Evolutionary conservation across 495 filamentous ascomycete genomes (phyloP).

Genomic region (Entonaema liquescens): DNA sequence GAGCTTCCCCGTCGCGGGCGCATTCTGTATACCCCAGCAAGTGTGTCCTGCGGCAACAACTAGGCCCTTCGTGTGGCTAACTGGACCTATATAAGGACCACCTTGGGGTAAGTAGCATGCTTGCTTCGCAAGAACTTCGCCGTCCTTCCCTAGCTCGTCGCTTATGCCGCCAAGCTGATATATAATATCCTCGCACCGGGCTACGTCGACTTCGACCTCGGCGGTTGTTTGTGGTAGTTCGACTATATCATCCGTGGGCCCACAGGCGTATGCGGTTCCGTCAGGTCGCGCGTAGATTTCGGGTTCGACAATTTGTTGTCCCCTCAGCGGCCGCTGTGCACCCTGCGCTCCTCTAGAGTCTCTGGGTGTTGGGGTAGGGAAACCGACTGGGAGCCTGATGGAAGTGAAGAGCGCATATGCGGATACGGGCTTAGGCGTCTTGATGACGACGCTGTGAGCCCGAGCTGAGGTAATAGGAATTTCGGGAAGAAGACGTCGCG

Average conservation of each 20-base stretch:
- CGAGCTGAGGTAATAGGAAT: conserved; percentile 80
- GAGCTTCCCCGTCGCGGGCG: conserved; percentile 81
- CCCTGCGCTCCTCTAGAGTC: conserved; percentile 50
- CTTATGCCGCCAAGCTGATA: conserved; percentile 75
- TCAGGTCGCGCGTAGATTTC: conserved; percentile 91
- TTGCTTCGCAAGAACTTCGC: conserved; percentile 74
- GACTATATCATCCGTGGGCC: conserved; percentile 72
- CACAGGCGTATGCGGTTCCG: conserved; percentile 83
- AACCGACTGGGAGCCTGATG: conserved; percentile 72
- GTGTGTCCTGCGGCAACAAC: conserved; percentile 84
- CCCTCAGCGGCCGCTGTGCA: conserved; percentile 37
- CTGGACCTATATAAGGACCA: conserved; percentile 78
- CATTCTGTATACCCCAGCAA: conserved; percentile 94
- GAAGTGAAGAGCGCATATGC: conserved; percentile 84
- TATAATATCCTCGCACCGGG: conserved; percentile 80
- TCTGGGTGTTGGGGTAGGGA: conserved; percentile 44
- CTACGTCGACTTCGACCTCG: conserved; percentile 75
- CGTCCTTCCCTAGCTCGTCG: conserved; percentile 70
- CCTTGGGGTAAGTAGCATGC: conserved; percentile 83
- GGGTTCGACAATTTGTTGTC: conserved; percentile 67
- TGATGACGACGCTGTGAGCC: conserved; percentile 84
- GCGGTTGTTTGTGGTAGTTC: conserved; percentile 73
- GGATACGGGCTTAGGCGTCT: conserved; percentile 66
- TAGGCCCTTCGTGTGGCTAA: conserved; percentile 70
- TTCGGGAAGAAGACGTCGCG: conserved; percentile 69